These are phyloP conservation scores for Apophysomyces variabilis DNA, from an alignment of 371 early-diverging fungal species.

Conservation along the genomic window DNA sequence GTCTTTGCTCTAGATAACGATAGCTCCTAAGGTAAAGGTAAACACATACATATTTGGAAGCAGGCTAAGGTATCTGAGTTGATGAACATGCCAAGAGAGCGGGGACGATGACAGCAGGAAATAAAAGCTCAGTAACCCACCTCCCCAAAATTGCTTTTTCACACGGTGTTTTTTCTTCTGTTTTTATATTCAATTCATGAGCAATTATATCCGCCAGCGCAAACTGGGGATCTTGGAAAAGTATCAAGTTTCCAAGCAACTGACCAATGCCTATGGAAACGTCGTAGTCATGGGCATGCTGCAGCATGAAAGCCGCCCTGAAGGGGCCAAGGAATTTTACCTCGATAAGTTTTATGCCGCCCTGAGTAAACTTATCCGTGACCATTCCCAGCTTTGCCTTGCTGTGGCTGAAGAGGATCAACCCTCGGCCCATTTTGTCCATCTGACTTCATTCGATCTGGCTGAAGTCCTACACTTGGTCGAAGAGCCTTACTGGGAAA, in stretches of 20 bases:
- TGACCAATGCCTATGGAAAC: constrained; percentile 37
- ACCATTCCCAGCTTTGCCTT: constrained; percentile 30
- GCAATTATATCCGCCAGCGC: neutral
- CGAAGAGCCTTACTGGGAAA: constrained; percentile 5
- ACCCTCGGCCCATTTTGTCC: constrained; percentile 30
- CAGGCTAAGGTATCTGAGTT: too few relatives aligned
- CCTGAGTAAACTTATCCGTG: constrained; percentile 25
- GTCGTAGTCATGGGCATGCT: constrained; percentile 32
- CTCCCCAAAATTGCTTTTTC: neutral
- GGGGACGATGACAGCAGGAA: too few relatives aligned
- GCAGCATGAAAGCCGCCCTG: constrained; percentile 16
- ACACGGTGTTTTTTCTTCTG: constrained; percentile 2
- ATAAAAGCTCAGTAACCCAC: too few relatives aligned
- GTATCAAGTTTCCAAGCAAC: constrained; percentile 40
- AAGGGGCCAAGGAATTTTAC: constrained; percentile 21
- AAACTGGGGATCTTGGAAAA: constrained; percentile 43
- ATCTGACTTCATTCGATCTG: constrained; percentile 26
- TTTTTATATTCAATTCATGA: constrained; percentile 2
- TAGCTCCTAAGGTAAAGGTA: too few relatives aligned
- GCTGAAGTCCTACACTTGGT: constrained; percentile 15
- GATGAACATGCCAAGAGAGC: too few relatives aligned
- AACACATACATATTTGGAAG: too few relatives aligned
- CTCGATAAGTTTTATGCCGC: constrained; percentile 27
- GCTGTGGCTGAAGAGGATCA: constrained; percentile 22
- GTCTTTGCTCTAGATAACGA: too few relatives aligned